A percentile compares a stretch with the other conserved stretches of the same genome.
These are phyloP conservation scores for Blastocrithidia nonstop DNA, from an alignment of 208 protist species.

Conservation along the genomic window DNA sequence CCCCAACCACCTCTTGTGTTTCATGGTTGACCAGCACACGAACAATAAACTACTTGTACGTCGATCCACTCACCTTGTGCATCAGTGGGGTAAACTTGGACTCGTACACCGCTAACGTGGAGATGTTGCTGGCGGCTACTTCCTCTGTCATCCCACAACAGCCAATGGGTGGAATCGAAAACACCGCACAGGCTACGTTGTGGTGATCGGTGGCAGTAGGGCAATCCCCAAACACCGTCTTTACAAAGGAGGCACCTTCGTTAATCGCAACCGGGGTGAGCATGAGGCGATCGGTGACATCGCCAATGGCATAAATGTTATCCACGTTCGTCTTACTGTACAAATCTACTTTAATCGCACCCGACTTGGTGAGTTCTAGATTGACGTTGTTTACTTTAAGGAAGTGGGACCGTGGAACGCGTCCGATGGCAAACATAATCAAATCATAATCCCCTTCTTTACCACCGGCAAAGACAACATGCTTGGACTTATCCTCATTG, in stretches of 20 bases:
- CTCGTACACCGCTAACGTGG: conserved; percentile 69
- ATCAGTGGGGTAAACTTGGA: conserved; percentile 76
- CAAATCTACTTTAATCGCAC: conserved; percentile 83
- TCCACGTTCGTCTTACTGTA: conserved; percentile 89
- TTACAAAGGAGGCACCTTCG: conserved; percentile 60
- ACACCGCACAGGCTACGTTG: conserved; percentile 82
- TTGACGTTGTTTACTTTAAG: conserved; percentile 87
- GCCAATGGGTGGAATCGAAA: conserved; percentile 82
- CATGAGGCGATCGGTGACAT: conserved; percentile 85
- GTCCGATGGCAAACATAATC: conserved; percentile 93
- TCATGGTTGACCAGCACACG: conserved; percentile 72
- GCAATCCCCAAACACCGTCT: conserved; percentile 76
- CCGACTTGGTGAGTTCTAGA: conserved; percentile 69
- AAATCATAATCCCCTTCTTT: conserved; percentile 80
- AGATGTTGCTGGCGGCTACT: conserved; percentile 44
- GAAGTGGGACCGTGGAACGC: conserved; percentile 78
- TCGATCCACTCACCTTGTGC: conserved; percentile 78
- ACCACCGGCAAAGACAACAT: conserved; percentile 71
- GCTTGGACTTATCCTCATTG: conserved; percentile 45
- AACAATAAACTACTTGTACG: conserved; percentile 77
- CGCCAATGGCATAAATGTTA: conserved; percentile 96
- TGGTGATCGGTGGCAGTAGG: conserved; percentile 55
- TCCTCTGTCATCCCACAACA: conserved; percentile 78
- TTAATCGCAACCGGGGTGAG: conserved; percentile 87
- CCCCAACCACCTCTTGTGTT: conserved; percentile 64